phyloP scores from a whole-genome alignment of 129 eudicot genomes.

The Calendula officinalis region DNA sequence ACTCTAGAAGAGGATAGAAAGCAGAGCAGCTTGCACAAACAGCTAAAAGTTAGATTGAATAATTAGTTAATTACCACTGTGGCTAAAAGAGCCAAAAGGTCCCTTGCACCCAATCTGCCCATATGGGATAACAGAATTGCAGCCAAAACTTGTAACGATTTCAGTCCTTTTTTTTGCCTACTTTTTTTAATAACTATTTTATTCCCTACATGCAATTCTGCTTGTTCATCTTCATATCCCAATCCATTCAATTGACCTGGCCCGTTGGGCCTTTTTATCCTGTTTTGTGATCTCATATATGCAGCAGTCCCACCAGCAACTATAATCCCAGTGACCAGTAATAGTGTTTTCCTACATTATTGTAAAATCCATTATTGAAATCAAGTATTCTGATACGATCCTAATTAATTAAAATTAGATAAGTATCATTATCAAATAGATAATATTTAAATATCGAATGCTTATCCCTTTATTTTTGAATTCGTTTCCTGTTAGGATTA shows the following conservation, averaged over 20 bases:
- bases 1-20: too few relatives aligned
- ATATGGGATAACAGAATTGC: slow-evolving; percentile 90
- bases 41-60: slow-evolving; percentile 15
- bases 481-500: too few relatives aligned
- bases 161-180: slow-evolving; percentile 80
- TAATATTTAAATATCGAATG: too few relatives aligned
- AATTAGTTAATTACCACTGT: slow-evolving; percentile 93
- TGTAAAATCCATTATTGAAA: slow-evolving; percentile 9
- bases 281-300: slow-evolving; percentile 66
- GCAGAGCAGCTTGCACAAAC: too few relatives aligned
- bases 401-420: too few relatives aligned
- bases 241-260: slow-evolving; percentile 50
- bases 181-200: slow-evolving; percentile 52
- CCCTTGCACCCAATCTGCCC: slow-evolving; percentile 76
- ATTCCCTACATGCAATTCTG: slow-evolving; percentile 39
- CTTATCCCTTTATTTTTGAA: too few relatives aligned
- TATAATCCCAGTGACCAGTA: slow-evolving; percentile 72
- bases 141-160: slow-evolving; percentile 87
- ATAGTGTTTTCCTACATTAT: slow-evolving; percentile 61
- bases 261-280: slow-evolving; percentile 38
- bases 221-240: slow-evolving; percentile 36
- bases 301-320: slow-evolving; percentile 97
- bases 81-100: slow-evolving; percentile 73
- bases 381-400: neutral
- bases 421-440: too few relatives aligned